Base-by-base conservation (phyloP, 331 rosid genomes). In the Pyrus hybrid region DNA sequence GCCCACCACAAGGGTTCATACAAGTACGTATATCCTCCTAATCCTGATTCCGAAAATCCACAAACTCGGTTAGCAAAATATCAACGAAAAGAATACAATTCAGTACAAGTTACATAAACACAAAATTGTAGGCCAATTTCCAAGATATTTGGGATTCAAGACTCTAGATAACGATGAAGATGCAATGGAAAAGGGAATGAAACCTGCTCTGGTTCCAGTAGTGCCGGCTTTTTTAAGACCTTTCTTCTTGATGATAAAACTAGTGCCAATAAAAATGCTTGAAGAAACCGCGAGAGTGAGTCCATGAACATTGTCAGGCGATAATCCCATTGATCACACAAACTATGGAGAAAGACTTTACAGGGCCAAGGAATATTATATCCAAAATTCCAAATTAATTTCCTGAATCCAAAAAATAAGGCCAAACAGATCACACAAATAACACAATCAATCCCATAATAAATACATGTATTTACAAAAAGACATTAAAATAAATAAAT, bases 1-100 rank as follows among this genome's bases (percentile, higher is more conserved):
- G 71, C 77, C 99, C 99, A 95, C 99, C 99, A 95, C 71, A 73
- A 74, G 4, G 97, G 97, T 70, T 95, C 97, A 74, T 23, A 64
- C 77, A 95, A 80, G 80, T 95, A 94, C 0, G 93, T 75, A 82
- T 88, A 89, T 5, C 99, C 99, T 85, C 99, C 99, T 1, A 85
- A 47, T 22, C 93, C 99, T 95, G 89, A 73, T 37, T 16, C 76
- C 18, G 33, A 25, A 76, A 57, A 84, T 28, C 68, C 62, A 71
- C 60, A 47, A 22, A 21, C 32, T n/a, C 5, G 11, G 0, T 66
- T 66, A 66, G 7, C 51, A 35, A 66, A 33, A 29, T 8, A 69
- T 28, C 18, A 18, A 26, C 23, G 20, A 6, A 28, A 45, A 26
- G 29, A 64, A 64, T 9, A 63, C 20, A 63, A 29, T 30, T 17